Base-by-base conservation (phyloP, 108 stramenopile genomes). In the Conticribra guillardii region DNA sequence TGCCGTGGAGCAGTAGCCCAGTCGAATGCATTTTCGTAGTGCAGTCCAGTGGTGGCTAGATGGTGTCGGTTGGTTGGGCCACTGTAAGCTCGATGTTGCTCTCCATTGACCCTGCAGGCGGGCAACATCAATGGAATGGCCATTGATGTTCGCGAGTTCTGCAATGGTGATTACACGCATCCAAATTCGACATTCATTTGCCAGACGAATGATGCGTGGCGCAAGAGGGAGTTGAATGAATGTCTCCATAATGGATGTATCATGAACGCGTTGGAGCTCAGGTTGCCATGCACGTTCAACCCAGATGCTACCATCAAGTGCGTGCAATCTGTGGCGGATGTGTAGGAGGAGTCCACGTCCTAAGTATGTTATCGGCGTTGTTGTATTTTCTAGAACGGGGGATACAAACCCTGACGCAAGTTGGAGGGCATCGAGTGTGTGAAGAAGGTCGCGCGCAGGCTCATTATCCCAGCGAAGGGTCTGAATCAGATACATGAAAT, bases 161-260 rank as follows among this genome's bases (percentile, higher is more conserved):
- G n/a, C n/a, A n/a, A n/a, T n/a, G n/a, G n/a, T n/a, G n/a, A n/a
- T n/a, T n/a, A n/a, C 26, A 31, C 63, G 8, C 1, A 31, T 1
- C 48, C 49, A 64, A 1, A 64, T 23, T 3, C 63, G n/a, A n/a
- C 29, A 17, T 30, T 48, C 63, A 17, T 49, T 51, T 2, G 63
- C 63, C 32, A 50, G 49, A 30, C 18, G 14, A 1, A 51, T 7
- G 17, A 21, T 8, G 8, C 23, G 14, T 0, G 27, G 47, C 2
- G 47, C 29, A 15, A 64, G 26, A 2, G 9, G 3, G 0, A 27
- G 28, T 4, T 17, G 8, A 1, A 30, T 26, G 4, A 44, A 64
- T 2, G 14, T 4, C 4, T 64, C 63, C 63, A 64, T 49, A 5
- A 64, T 29, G 49, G 29, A 7, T 34, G 2, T 2, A 34, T 59